Base-by-base conservation (phyloP, 2,329 filamentous ascomycete genomes). In the Fusarium brevicatenulatum region DNA sequence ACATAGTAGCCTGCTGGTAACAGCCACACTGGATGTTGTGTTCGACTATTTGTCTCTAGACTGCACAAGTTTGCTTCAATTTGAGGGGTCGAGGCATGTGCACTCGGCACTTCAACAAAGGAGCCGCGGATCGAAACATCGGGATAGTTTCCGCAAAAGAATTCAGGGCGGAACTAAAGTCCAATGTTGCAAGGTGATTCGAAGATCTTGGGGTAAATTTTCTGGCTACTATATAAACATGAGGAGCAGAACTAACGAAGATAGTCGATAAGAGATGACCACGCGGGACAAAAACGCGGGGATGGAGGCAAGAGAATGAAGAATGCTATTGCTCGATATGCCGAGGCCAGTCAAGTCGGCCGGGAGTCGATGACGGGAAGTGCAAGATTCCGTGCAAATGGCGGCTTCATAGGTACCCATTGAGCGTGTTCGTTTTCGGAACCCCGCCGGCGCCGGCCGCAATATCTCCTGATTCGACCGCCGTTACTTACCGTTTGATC, bases 351-450 rank as follows among this genome's bases (percentile, higher is more conserved):
- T 56, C 42, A 23, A 53, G 42, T 53, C 37, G 18, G 49, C 23
- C 66, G 67, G 66, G 52, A 67, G 30, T 70, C 46, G 49, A 44
- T 52, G 18, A 63, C 70, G 70, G 70, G 59, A 73, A 70, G 49
- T 61, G 56, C 39, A 18, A 11, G 32, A 53, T 37, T 44, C 46
- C 9, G 36, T 42, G 15, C n/a, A 52, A 43, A 43, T 63, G n/a
- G 19, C 46, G 42, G 40, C 32, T 44, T 62, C 47, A 59, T 52
- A 63, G 21, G 28, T 28, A 23, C n/a, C 28, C n/a, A 25, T 59
- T 50, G 28, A 56, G 63, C 66, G 75, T 77, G 69, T 76, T 77
- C 75, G 73, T 75, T 77, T 74, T 77, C 75, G 75, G 75, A 68
- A 76, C 55, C 66, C 66, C 52, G 54, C 56, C 67, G 66, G 43